A percentile compares a stretch with the other conserved stretches of the same genome.
phyloP scores from a whole-genome alignment of 805 yeast species.

The Myxozyma geophila region DNA sequence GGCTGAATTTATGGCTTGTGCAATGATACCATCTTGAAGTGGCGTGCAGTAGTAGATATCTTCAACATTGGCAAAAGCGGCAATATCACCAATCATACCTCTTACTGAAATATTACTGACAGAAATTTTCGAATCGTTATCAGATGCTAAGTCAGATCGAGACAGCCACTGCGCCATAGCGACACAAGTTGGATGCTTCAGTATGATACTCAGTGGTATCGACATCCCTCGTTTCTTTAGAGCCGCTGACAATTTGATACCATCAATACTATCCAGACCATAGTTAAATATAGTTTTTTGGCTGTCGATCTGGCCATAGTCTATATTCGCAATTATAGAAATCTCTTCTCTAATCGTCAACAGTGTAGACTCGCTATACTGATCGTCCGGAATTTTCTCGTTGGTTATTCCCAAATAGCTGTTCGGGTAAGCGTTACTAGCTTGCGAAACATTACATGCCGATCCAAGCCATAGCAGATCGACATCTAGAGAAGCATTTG shows the following conservation, averaged over 20 bases:
- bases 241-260: constrained; percentile 34
- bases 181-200: constrained; percentile 25
- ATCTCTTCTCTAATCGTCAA: constrained; percentile 2
- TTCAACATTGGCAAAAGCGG: background rate
- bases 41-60: constrained; percentile 36
- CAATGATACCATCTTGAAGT: constrained; percentile 37
- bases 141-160: background rate
- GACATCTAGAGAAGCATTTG: background rate
- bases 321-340: constrained; percentile 15
- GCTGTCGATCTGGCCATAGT: background rate
- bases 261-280: constrained; percentile 40
- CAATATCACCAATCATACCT: background rate
- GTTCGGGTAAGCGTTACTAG: too few relatives aligned
- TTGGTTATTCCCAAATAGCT: too few relatives aligned
- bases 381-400: too few relatives aligned
- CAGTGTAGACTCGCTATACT: background rate
- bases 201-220: constrained; percentile 24
- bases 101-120: background rate
- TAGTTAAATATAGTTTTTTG: constrained; percentile 29
- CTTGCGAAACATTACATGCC: background rate
- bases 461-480: background rate
- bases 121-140: background rate
- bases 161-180: constrained; percentile 15
- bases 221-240: constrained; percentile 11
- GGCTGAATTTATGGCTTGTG: constrained; percentile 20